These are phyloP conservation scores for Oldenlandia corymbosa DNA, from an alignment of 257 asterid species.

Conservation along the genomic window DNA sequence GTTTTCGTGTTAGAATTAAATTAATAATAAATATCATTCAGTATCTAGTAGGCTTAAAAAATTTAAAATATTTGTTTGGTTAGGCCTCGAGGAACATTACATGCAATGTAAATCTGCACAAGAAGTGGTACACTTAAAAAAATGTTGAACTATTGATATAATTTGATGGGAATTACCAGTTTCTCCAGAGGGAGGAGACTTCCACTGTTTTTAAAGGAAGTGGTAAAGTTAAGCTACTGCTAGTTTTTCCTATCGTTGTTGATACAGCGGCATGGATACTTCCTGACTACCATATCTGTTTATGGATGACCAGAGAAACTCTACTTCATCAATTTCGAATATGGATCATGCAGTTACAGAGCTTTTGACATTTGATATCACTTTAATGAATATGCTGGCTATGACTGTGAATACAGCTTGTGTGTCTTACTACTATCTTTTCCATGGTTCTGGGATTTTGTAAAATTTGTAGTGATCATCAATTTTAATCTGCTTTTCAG, in stretches of 20 bases:
- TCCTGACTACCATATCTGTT: conserved; percentile 19
- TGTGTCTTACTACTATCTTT: conserved; percentile 37
- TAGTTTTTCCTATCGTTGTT: conserved; percentile 6
- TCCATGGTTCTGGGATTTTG: conserved; percentile 9
- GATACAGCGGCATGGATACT: conserved; percentile 13
- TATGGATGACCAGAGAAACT: conserved; percentile 58
- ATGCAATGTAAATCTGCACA: background rate
- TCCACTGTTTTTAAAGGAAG: background rate
- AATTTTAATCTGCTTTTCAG: conserved; percentile 35
- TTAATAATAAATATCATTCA: background rate
- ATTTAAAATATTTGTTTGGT: background rate
- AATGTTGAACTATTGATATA: too few relatives aligned
- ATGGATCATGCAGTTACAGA: conserved; percentile 86
- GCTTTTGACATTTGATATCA: conserved; percentile 98
- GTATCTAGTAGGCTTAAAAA: background rate
- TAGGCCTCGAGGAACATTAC: too few relatives aligned
- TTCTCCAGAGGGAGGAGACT: background rate
- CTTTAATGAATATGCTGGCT: conserved; percentile 98
- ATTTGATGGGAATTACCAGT: background rate
- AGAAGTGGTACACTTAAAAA: background rate
- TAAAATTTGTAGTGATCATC: conserved; percentile 8
- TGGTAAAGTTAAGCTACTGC: background rate
- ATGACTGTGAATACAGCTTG: conserved; percentile 87
- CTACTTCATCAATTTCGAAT: conserved; percentile 93
- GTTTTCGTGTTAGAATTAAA: too few relatives aligned